Evolutionary conservation across 2,329 filamentous ascomycete species (phyloP).

Genomic region (Calonectria henricotiae): DNA sequence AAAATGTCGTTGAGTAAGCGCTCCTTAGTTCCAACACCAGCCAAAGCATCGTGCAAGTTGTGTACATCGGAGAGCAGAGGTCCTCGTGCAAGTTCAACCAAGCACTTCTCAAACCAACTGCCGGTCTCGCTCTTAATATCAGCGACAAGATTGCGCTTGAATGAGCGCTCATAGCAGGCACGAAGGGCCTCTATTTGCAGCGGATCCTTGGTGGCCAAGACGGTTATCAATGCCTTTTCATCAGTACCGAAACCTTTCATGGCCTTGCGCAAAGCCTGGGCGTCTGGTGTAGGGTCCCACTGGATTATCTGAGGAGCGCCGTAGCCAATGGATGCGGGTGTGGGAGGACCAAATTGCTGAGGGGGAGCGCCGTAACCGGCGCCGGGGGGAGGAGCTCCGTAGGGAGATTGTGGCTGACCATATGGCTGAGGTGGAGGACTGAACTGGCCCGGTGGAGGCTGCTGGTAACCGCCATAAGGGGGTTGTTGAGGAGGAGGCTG

Average conservation of each 20-base stretch:
- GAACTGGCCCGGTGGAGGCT: constrained; percentile 58
- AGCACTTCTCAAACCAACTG: constrained; percentile 81
- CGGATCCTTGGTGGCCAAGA: constrained; percentile 82
- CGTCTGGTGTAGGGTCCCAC: constrained; percentile 79
- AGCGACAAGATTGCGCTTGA: constrained; percentile 79
- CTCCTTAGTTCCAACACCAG: constrained; percentile 90
- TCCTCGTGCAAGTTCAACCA: constrained; percentile 83
- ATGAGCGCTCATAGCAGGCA: constrained; percentile 75
- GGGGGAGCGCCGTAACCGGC: constrained; percentile 56
- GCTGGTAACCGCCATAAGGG: constrained; percentile 56
- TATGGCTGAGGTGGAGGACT: constrained; percentile 59
- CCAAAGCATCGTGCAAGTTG: constrained; percentile 80
- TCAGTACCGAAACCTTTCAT: constrained; percentile 97
- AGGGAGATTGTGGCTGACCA: constrained; percentile 34
- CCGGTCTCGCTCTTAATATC: constrained; percentile 86
- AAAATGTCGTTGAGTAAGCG: constrained; percentile 88
- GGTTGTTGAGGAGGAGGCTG: constrained; percentile 55
- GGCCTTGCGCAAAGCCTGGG: constrained; percentile 81
- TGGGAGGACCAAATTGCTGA: constrained; percentile 64
- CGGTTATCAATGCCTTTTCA: constrained; percentile 81
- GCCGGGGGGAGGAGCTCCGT: constrained; percentile 39
- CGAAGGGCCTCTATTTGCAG: constrained; percentile 82
- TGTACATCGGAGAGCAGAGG: constrained; percentile 85
- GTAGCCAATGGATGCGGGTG: constrained; percentile 82
- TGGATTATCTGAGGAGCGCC: constrained; percentile 79